Evolutionary conservation across 495 filamentous ascomycete species (phyloP), one percentile per base, ranked within the genome.

Genomic region (Thozetella sp.): DNA sequence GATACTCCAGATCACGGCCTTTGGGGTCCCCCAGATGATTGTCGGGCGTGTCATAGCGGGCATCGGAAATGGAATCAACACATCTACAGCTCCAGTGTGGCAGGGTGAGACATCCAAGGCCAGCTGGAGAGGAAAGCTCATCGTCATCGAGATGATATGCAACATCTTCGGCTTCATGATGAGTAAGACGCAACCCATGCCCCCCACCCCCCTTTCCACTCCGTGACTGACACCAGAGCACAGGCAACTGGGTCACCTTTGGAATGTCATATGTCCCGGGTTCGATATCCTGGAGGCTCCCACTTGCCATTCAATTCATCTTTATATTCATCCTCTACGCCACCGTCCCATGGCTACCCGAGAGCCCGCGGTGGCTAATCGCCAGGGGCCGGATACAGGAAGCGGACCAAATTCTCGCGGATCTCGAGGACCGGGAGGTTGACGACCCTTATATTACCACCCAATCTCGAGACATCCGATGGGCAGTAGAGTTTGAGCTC

Each of bases 51-150:
- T 88, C 20, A 73, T 88, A 3, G 79, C 61, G 64, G 82, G 86
- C 4, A 79, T 90, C 34, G 88, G 87, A 4, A 90, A 89, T 59
- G 88, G 87, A 15, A 78, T 88, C 58, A 89, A 90, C 56, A 87
- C 84, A 0, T 77, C 86, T 1, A 86, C 84, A 12, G 86, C 83
- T 1, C 86, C 88, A 12, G 79, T 88, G 6, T 90, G 84, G 86
- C 85, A 89, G 63, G 81, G 80, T 1, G 86, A 90, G 63, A 87
- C 84, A 0, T 81, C 84, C 0, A 80, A 85, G 58, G 76, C 79
- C 0, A 75, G 76, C 54, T 84, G 81, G 80, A 75, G 86, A 59
- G 86, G 86, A 15, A 82, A 84, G 56, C 68, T 88, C 22, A 82
- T 88, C 20, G 80, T 88, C 46, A 72, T 88, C 13, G 85, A 88